Conservation (phyloP, 2,329 filamentous ascomycete genomes). For the Hortaea werneckii region DNA sequence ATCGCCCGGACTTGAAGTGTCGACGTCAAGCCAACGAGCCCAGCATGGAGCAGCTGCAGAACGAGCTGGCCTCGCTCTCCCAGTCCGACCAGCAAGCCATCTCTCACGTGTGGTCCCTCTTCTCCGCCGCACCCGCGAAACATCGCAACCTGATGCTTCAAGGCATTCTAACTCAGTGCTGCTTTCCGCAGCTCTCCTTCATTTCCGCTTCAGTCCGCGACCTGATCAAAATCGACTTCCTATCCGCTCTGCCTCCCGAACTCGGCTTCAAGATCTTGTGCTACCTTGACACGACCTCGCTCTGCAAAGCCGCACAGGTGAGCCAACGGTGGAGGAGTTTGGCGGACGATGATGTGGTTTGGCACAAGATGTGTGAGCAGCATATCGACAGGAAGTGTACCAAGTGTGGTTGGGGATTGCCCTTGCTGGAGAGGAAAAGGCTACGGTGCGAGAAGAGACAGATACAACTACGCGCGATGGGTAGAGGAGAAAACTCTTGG, state of each 20-base stretch:
- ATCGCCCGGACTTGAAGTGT: constrained; percentile 89
- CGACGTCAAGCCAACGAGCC: constrained; percentile 84
- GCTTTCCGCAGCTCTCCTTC: constrained; percentile 91
- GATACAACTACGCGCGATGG: constrained; percentile 60
- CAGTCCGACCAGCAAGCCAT: constrained; percentile 88
- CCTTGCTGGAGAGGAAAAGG: constrained; percentile 77
- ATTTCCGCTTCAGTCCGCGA: constrained; percentile 85
- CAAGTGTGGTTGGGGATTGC: constrained; percentile 92
- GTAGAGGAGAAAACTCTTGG: constrained; percentile 45
- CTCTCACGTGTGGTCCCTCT: constrained; percentile 93
- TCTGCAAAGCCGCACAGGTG: constrained; percentile 93
- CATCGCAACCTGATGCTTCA: constrained; percentile 94
- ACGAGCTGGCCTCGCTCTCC: constrained; percentile 71
- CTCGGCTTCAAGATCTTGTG: constrained; percentile 88
- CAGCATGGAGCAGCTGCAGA: constrained; percentile 91
- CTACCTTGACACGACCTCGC: constrained; percentile 82
- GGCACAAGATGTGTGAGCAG: constrained; percentile 97
- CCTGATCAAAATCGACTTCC: constrained; percentile 94
- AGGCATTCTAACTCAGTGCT: constrained; percentile 91
- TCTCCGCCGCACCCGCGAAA: constrained; percentile 87
- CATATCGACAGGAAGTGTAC: constrained; percentile 90
- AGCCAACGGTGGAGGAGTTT: constrained; percentile 77
- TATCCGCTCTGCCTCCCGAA: constrained; percentile 78
- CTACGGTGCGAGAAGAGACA: constrained; percentile 79
- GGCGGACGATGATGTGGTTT: constrained; percentile 95